Evolutionary conservation across 2,329 filamentous ascomycete genomes (phyloP).

Genomic region (Colletotrichum ledebouriae): DNA sequence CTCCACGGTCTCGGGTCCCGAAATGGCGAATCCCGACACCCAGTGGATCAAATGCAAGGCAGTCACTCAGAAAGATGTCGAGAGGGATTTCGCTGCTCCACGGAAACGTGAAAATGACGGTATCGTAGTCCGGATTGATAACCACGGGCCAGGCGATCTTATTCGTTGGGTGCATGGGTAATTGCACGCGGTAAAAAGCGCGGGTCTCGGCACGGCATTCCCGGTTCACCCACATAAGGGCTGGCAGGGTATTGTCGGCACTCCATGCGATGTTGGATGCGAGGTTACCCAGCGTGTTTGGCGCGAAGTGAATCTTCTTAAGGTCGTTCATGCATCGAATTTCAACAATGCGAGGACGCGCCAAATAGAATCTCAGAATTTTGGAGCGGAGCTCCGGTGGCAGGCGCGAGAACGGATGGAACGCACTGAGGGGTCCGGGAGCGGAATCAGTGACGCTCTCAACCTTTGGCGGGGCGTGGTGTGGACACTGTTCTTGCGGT

Average conservation of each 20-base stretch:
- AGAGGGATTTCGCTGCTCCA: slow-evolving; percentile 42
- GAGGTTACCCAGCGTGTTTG: slow-evolving; percentile 38
- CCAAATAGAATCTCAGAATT: slow-evolving; percentile 62
- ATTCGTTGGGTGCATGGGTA: slow-evolving; percentile 43
- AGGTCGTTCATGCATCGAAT: slow-evolving; percentile 53
- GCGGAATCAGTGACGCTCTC: neutral
- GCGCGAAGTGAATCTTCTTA: slow-evolving; percentile 40
- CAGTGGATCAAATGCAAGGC: slow-evolving; percentile 39
- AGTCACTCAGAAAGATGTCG: slow-evolving; percentile 41
- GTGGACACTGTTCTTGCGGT: neutral
- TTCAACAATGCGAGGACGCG: slow-evolving; percentile 58
- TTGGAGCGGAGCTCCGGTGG: slow-evolving; percentile 63
- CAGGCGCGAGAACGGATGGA: slow-evolving; percentile 56
- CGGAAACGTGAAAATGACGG: slow-evolving; percentile 43
- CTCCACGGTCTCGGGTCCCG: slow-evolving; percentile 37
- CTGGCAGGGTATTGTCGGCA: slow-evolving; percentile 43
- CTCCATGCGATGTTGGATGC: slow-evolving; percentile 42
- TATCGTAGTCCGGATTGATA: slow-evolving; percentile 44
- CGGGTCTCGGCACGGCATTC: slow-evolving; percentile 43
- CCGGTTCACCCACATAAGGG: slow-evolving; percentile 43
- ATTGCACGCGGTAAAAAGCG: slow-evolving; percentile 44
- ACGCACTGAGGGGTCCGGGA: slow-evolving; percentile 17
- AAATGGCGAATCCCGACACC: slow-evolving; percentile 40
- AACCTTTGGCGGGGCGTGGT: neutral
- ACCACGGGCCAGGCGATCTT: slow-evolving; percentile 41